Percentiles rank a stretch among this genome's conserved stretches.
phyloP scores from a whole-genome alignment of 2,329 filamentous ascomycete species.

The Fusarium sp. region DNA sequence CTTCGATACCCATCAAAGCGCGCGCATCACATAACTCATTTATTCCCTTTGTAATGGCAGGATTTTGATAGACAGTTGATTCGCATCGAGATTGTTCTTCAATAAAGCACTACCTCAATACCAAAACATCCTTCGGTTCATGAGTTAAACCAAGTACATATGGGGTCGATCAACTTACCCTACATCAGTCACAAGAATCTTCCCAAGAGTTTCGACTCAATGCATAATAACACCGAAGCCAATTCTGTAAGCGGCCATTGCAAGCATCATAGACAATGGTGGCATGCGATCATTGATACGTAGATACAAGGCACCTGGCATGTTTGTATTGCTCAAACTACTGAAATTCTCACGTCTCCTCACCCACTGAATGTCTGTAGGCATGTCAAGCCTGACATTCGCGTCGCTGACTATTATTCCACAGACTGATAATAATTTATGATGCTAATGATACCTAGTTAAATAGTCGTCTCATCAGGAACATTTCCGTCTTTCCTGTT shows the following conservation, averaged over 20 bases:
- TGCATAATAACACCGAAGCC: neutral
- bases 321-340: neutral
- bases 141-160: neutral
- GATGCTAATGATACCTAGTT: neutral
- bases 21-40: neutral
- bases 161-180: neutral
- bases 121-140: neutral
- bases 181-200: neutral
- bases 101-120: neutral
- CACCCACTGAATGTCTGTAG: neutral
- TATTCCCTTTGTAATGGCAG: neutral
- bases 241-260: neutral
- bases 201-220: neutral
- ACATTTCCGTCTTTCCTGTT: neutral
- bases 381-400: neutral
- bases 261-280: neutral
- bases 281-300: neutral
- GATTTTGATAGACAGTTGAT: neutral
- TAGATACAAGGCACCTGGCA: no score
- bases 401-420: no score
- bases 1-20: conserved; percentile 18
- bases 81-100: neutral
- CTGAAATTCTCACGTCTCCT: no score
- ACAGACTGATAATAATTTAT: neutral
- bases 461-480: neutral